These are phyloP conservation scores for Erythrobasidium hasegawianum DNA, from an alignment of 1,284 basidiomycete genomes.

Conservation along the genomic window DNA sequence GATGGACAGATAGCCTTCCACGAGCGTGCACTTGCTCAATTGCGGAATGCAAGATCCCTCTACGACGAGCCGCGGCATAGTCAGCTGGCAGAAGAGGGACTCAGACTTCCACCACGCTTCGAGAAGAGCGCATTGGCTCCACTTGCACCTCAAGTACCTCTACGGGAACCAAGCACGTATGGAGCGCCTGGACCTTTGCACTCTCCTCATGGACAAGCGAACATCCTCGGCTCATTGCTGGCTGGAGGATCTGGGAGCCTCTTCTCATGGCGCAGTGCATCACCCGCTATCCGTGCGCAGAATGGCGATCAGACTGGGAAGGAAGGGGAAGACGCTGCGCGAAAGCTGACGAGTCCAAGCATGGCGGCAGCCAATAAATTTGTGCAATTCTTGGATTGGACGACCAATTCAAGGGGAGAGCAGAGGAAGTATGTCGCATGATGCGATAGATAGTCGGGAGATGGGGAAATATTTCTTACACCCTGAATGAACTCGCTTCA, in stretches of 20 bases:
- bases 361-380: constrained; percentile 20
- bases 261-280: constrained; percentile 20
- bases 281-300: constrained; percentile 29
- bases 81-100: constrained; percentile 36
- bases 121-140: constrained; percentile 14
- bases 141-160: background rate
- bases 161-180: constrained; percentile 19
- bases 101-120: constrained; percentile 35
- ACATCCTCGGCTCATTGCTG: constrained; percentile 4
- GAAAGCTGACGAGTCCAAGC: constrained; percentile 8
- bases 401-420: constrained; percentile 24
- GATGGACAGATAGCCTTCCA: constrained; percentile 26
- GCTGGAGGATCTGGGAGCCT: constrained; percentile 10
- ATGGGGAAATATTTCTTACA: no score
- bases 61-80: constrained; percentile 30
- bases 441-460: background rate
- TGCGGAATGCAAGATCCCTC: constrained; percentile 31
- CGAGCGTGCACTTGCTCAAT: constrained; percentile 36
- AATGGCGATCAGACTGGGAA: background rate
- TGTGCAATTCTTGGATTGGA: constrained; percentile 31
- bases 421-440: constrained; percentile 22
- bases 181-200: constrained; percentile 8
- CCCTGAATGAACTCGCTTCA: no score
- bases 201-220: background rate
- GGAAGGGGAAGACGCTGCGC: background rate